A percentile compares a stretch with the other conserved stretches of the same genome.
phyloP scores from a whole-genome alignment of 2,329 filamentous ascomycete species.

The Paecilomyces formosus region DNA sequence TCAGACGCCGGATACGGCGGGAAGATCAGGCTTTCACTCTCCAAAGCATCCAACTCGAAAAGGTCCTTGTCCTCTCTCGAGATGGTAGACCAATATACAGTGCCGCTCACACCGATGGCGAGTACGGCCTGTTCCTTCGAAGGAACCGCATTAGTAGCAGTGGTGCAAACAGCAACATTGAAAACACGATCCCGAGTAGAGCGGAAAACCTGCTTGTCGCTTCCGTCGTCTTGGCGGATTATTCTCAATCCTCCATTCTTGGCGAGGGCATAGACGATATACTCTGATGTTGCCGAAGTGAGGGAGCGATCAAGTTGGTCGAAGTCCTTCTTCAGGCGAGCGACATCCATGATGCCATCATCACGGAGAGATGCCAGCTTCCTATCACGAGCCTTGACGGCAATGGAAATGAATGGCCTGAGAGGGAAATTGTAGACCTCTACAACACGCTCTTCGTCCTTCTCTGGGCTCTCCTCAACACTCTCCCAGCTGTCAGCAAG shows the following conservation, averaged over 20 bases:
- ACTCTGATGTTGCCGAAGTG: conserved; percentile 79
- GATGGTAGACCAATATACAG: conserved; percentile 91
- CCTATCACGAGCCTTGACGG: conserved; percentile 44
- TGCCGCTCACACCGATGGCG: conserved; percentile 87
- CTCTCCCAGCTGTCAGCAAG: conserved; percentile 89
- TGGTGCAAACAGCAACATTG: conserved; percentile 77
- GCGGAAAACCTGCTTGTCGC: conserved; percentile 85
- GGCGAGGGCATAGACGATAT: conserved; percentile 89
- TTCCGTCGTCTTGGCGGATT: conserved; percentile 88
- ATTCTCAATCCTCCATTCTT: conserved; percentile 90
- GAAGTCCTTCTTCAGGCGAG: conserved; percentile 92
- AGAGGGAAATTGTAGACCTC: conserved; percentile 93
- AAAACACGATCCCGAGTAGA: conserved; percentile 90
- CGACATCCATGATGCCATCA: conserved; percentile 83
- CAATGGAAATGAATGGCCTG: conserved; percentile 90
- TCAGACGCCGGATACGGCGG: conserved; percentile 80
- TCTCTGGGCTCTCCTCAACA: conserved; percentile 62
- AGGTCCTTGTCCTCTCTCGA: conserved; percentile 70
- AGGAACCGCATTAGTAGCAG: conserved; percentile 45
- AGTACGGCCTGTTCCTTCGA: conserved; percentile 73
- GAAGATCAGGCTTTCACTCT: conserved; percentile 80
- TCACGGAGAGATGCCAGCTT: conserved; percentile 60
- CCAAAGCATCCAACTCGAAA: conserved; percentile 69
- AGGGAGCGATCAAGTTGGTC: conserved; percentile 94
- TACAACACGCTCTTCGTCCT: conserved; percentile 58